These are phyloP conservation scores for Pichia paraexigua DNA, from an alignment of 805 yeast genomes.

Conservation along the genomic window DNA sequence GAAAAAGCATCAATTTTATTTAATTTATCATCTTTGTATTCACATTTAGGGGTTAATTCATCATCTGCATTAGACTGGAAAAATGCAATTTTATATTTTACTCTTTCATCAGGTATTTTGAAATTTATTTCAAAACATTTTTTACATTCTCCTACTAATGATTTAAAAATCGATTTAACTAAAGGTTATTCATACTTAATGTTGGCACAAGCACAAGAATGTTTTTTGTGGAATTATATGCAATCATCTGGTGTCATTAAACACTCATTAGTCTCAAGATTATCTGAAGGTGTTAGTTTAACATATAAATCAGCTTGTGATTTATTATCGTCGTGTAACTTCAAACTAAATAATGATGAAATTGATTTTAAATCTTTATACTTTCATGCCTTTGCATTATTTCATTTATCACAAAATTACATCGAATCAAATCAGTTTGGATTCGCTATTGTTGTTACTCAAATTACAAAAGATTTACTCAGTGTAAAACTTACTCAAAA, in stretches of 20 bases:
- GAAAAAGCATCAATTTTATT: constrained; percentile 83
- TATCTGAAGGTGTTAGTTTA: constrained; percentile 54
- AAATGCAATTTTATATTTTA: constrained; percentile 50
- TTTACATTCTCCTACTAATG: constrained; percentile 80
- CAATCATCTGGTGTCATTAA: constrained; percentile 37
- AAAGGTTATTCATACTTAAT: constrained; percentile 54
- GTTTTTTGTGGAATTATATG: constrained; percentile 58
- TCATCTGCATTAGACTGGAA: constrained; percentile 41
- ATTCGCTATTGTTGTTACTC: constrained; percentile 60
- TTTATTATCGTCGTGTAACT: neutral
- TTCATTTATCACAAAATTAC: constrained; percentile 47
- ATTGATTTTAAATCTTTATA: constrained; percentile 46
- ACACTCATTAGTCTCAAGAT: constrained; percentile 64
- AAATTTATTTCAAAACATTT: constrained; percentile 70
- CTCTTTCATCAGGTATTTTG: constrained; percentile 73
- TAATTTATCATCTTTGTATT: constrained; percentile 62
- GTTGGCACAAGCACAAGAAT: constrained; percentile 86
- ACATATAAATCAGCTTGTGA: constrained; percentile 44
- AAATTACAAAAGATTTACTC: constrained; percentile 25
- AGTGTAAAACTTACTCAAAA: neutral
- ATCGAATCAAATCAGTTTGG: constrained; percentile 61
- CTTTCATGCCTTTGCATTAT: constrained; percentile 52
- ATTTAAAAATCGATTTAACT: constrained; percentile 61
- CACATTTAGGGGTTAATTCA: constrained; percentile 36
- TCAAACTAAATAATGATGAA: constrained; percentile 40